A percentile compares a stretch with the other conserved stretches of the same genome.
These are phyloP conservation scores for Populus euphratica DNA, from an alignment of 345 rosid species.

Conservation along the genomic window DNA sequence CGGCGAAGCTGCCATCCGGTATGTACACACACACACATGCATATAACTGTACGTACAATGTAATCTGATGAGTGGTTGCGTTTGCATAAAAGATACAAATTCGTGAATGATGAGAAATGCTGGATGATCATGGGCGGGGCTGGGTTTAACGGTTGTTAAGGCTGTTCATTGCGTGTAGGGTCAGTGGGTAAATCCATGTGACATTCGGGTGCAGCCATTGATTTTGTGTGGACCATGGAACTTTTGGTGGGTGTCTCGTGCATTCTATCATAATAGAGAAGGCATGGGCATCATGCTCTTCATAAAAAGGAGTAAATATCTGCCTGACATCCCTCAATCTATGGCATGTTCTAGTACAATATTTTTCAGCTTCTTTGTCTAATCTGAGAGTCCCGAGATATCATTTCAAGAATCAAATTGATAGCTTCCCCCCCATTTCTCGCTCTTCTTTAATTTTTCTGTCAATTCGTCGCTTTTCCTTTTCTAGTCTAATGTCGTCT, in stretches of 20 bases:
- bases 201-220: not conserved
- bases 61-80: not conserved
- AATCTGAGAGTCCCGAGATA: not conserved
- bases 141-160: conserved; percentile 16
- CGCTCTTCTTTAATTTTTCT: not conserved
- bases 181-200: conserved; percentile 13
- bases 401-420: conserved; percentile 9
- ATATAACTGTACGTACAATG: not conserved
- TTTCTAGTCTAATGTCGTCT: not conserved
- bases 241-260: conserved; percentile 19
- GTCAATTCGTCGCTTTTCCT: not conserved
- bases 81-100: not conserved
- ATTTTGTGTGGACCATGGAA: not conserved
- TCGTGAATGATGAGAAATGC: conserved; percentile 16
- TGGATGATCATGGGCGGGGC: conserved; percentile 14
- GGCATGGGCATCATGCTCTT: not conserved
- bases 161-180: conserved; percentile 25
- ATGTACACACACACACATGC: not conserved
- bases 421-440: not conserved
- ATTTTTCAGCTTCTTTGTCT: not conserved
- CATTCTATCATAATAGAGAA: conserved; percentile 19
- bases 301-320: not conserved
- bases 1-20: conserved; percentile 68
- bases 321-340: not conserved
- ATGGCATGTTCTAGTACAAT: not conserved